These are phyloP conservation scores for Sonneratia caseolaris DNA, from an alignment of 345 rosid species.

Conservation along the genomic window DNA sequence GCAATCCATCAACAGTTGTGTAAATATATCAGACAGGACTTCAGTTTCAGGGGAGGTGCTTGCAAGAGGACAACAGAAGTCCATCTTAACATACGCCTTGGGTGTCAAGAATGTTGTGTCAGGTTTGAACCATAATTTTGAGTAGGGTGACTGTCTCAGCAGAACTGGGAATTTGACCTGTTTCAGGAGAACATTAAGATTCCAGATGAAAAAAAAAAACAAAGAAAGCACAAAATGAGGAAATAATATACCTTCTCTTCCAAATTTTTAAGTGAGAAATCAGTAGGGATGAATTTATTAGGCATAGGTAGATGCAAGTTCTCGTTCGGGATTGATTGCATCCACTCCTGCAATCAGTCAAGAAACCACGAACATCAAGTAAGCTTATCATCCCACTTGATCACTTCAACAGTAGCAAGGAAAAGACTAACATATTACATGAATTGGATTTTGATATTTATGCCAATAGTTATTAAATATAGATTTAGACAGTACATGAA, in stretches of 20 bases:
- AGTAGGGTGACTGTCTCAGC: slow-evolving; percentile 51
- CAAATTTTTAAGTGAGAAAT: slow-evolving; percentile 56
- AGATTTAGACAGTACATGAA: slow-evolving; percentile 40
- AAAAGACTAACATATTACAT: no score
- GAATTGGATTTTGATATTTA: background rate
- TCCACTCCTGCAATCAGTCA: slow-evolving; percentile 60
- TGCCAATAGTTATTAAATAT: background rate
- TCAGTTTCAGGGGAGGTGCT: slow-evolving; percentile 68
- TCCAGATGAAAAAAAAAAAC: background rate
- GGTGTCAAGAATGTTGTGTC: slow-evolving; percentile 71
- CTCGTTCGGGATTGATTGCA: slow-evolving; percentile 51
- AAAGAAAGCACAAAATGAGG: background rate
- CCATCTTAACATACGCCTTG: slow-evolving; percentile 70
- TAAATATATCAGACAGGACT: slow-evolving; percentile 60
- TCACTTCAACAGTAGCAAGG: background rate
- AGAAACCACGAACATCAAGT: background rate
- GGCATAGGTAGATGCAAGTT: slow-evolving; percentile 59
- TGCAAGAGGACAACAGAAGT: slow-evolving; percentile 72
- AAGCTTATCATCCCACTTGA: background rate
- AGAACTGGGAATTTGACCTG: slow-evolving; percentile 59
- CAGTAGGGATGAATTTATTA: slow-evolving; percentile 76
- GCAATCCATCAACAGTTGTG: slow-evolving; percentile 71
- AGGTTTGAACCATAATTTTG: slow-evolving; percentile 80
- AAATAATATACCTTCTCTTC: slow-evolving; percentile 44
- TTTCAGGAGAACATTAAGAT: slow-evolving; percentile 18